Base-by-base conservation (phyloP, 1,284 basidiomycete genomes). In the Melampsora occidentalis region DNA sequence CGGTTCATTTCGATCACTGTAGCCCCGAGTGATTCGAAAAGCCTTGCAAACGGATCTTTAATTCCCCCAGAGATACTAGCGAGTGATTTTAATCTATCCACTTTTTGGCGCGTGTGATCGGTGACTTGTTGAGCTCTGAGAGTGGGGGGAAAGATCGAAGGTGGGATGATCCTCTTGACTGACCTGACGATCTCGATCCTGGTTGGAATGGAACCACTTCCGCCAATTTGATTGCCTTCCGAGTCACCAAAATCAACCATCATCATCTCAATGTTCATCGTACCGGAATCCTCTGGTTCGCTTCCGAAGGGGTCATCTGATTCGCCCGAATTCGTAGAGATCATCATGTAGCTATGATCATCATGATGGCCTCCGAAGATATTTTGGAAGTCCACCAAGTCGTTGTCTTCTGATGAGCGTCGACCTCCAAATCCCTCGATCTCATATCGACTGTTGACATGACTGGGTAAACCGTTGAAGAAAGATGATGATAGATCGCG, bases 81-180 rank as follows among this genome's bases (percentile, higher is more conserved):
- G 6, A 57, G 53, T 28, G 25, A 5, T 57, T 57, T 57, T 28
- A 57, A 28, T n/a, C 18, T n/a, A n/a, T 57, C 53, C 25, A 28
- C 5, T 28, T n/a, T 57, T 57, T n/a, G 10, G 53, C 25, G 53
- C 53, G 53, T 57, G 53, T 57, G n/a, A 12, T 57, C 53, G 9
- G 53, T 57, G 53, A 57, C 53, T 28, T 57, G 53, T 57, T 22
- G 53, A n/a, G 53, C 53, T 57, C 53, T 57, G 53, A 57, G 53
- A 22, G 53, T 57, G 25, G 53, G 4, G 7, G 5, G 53, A 28
- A 57, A 57, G 53, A 28, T n/a, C 7, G 53, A 9, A 22, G 53
- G 53, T 28, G 53, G 25, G 20, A 57, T n/a, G 25, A 57, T 57
- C 25, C 53, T 57, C 53, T 57, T 57, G 53, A 57, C 25, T n/a